Base-by-base conservation (phyloP, 805 yeast genomes). In the Blastobotrys mokoenaii region DNA sequence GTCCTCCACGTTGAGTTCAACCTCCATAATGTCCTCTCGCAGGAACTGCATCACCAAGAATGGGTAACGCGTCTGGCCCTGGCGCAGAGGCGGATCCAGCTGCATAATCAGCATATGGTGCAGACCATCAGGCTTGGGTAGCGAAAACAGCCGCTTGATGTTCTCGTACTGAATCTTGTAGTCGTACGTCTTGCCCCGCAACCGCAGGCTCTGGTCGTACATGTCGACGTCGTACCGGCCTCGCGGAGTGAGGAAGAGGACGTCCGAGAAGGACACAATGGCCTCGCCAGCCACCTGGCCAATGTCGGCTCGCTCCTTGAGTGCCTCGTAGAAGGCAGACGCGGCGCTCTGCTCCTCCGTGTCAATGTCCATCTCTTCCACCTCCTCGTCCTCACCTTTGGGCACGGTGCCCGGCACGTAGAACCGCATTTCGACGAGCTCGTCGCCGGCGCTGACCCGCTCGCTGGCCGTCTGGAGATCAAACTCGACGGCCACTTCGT, bases 221-320 rank as follows among this genome's bases (percentile, higher is more conserved):
- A 93, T 82, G 65, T 90, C 97, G 56, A 93, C 84, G 64, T 93
- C 97, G 64, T 89, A 93, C 65, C 98, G 90, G 53, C 98, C 98
- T 74, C 98, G 82, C 58, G 98, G 98, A 1, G 97, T 93, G 48
- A 93, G 77, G 73, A 93, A 87, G 61, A 90, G 73, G 3, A 89
- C 79, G 57, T 90, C 97, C 42, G 84, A 77, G 68, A 90, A 89
- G 4, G 97, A 84, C 3, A 87, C 96, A 62, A 93, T 83, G 7
- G 96, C 93, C 53, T 89, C 95, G 34, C 97, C 97, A 0, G 95
- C 81, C 41, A 82, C 90, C 64, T 82, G 90, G 14, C 97, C 97
- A 60, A 93, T 84, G 57, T 85, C 90, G 16, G 98, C 98, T 59
- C 80, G 82, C 51, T 89, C 96, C 63, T 84, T 88, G 61, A 93